Base-by-base conservation (phyloP, 768 basidiomycete species). In the Pleurotus sapidus region DNA sequence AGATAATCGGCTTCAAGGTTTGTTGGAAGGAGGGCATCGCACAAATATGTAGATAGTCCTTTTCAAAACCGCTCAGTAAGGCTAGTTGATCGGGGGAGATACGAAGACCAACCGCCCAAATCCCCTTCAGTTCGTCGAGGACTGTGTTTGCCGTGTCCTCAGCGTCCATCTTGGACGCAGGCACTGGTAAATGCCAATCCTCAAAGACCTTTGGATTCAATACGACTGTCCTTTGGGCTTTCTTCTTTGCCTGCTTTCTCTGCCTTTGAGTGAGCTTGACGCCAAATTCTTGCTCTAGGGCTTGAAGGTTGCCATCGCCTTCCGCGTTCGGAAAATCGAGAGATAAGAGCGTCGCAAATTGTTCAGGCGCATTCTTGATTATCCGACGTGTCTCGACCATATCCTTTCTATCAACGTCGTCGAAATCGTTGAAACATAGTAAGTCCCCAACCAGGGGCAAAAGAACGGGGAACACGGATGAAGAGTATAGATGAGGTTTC, bases 121-220 rank as follows among this genome's bases (percentile, higher is more conserved):
- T 63, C 7, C 5, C 23, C 55, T 67, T 67, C 50, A 74, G 72
- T 1, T 66, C 43, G 0, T 38, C 27, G 5, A 67, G 45, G 34
- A 78, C 59, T 18, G 17, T 54, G 9, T n/a, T 24, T 18, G 37
- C 51, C 5, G 38, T 14, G 15, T 40, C 15, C 38, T 42, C 38
- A 6, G 39, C 51, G 8, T 54, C 17, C 25, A 24, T n/a, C 1
- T 63, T 38, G 2, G 12, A 7, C 6, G 34, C 37, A 4, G 79
- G 77, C 39, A 70, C 62, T 9, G 42, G 46, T 1, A 58, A 24
- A 1, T 66, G 66, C 17, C 78, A 62, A 25, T 57, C 67, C 4
- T 61, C 62, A 46, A 79, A 74, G 0, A 65, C 66, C 5, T 62
- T 56, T 8, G 40, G 24, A 39, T 80, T 66, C 9, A 74, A 43